Evolutionary conservation across 177 flowering plant genomes (phyloP).

Genomic region (Vitis hybrid): DNA sequence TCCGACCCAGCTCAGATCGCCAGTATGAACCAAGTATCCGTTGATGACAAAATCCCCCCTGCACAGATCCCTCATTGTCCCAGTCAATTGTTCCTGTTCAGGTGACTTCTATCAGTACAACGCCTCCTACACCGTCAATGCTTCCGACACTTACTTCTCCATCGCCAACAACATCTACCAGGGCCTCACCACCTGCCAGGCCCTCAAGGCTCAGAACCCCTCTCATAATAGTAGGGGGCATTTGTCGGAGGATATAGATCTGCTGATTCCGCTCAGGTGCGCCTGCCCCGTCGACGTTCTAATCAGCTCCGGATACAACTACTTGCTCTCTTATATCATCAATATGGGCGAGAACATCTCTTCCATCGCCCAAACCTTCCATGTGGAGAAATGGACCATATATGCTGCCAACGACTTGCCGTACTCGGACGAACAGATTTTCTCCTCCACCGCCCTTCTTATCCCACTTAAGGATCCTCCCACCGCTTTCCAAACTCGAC

Average conservation of each 20-base stretch:
- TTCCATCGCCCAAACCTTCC: conserved; percentile 33
- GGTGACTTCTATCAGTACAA: conserved; percentile 44
- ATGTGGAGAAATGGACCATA: conserved; percentile 25
- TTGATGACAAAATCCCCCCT: conserved; percentile 29
- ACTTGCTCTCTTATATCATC: conserved; percentile 44
- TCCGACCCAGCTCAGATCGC: conserved; percentile 29
- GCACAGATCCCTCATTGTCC: conserved; percentile 34
- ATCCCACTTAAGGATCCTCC: conserved; percentile 47
- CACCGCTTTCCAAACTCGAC: neutral
- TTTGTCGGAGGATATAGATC: conserved; percentile 14
- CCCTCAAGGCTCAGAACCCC: conserved; percentile 44
- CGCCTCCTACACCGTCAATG: conserved; percentile 29
- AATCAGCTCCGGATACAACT: conserved; percentile 32
- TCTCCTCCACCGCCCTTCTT: conserved; percentile 43
- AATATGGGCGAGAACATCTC: conserved; percentile 28
- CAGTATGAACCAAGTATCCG: conserved; percentile 33
- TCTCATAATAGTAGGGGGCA: conserved; percentile 2
- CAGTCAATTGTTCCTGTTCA: conserved; percentile 55
- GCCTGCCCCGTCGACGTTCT: conserved; percentile 60
- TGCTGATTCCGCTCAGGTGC: conserved; percentile 57
- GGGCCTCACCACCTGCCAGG: conserved; percentile 67
- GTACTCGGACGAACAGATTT: conserved; percentile 8
- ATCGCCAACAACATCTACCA: conserved; percentile 61
- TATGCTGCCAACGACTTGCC: conserved; percentile 34
- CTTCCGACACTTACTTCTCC: conserved; percentile 39